Conservation (phyloP, 495 filamentous ascomycete species). For the Neurospora terricola region DNA sequence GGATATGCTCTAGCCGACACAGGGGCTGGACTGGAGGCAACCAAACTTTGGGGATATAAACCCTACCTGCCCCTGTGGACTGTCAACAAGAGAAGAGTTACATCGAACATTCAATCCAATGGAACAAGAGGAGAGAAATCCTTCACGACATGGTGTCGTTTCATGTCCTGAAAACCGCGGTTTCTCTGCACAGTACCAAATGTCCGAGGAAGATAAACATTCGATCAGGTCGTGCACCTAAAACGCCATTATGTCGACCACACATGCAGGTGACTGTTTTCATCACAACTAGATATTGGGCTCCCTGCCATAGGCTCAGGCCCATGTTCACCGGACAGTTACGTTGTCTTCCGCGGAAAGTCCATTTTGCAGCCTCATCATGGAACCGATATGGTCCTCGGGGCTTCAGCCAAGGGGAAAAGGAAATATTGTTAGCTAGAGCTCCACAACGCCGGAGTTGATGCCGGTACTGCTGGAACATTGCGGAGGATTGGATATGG, state of each 20-base stretch:
- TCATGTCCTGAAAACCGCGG: background rate
- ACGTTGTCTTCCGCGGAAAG: background rate
- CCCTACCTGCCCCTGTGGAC: background rate
- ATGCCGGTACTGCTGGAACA: background rate
- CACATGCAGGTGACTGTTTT: background rate
- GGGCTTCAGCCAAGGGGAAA: background rate
- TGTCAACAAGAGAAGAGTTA: background rate
- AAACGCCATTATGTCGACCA: background rate
- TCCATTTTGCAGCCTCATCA: background rate
- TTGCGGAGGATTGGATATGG: background rate
- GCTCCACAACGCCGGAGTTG: background rate
- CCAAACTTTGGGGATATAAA: background rate
- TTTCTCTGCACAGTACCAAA: background rate
- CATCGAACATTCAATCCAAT: background rate
- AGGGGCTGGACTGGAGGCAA: background rate
- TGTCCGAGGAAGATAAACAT: background rate
- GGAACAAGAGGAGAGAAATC: background rate
- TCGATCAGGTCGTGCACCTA: background rate
- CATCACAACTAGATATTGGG: background rate
- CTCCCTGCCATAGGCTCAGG: background rate
- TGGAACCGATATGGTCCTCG: background rate
- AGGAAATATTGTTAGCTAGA: background rate
- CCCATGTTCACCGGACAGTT: background rate
- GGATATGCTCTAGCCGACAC: background rate
- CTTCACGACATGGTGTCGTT: background rate